These are phyloP conservation scores for Magnolia officinalis DNA, from an alignment of 164 flowering plant genomes.

Conservation along the genomic window DNA sequence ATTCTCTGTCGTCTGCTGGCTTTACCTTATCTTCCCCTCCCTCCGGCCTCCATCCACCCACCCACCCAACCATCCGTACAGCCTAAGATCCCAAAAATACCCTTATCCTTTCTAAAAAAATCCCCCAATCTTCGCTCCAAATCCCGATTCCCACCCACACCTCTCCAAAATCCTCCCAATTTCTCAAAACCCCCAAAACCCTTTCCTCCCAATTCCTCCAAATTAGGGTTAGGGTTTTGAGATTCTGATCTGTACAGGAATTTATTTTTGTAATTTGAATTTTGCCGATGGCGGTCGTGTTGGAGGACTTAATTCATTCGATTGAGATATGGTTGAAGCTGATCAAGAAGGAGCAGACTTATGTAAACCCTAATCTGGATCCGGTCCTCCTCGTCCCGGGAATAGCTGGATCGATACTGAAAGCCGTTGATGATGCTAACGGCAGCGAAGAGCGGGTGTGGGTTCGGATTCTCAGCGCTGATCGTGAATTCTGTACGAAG, in stretches of 20 bases:
- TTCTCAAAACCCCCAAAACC: background rate
- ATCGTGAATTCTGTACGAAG: slow-evolving; percentile 64
- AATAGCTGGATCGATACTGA: slow-evolving; percentile 84
- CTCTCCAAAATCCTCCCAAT: background rate
- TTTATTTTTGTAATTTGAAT: background rate
- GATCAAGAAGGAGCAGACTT: slow-evolving; percentile 43
- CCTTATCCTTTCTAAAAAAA: too few species aligned
- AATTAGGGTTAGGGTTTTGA: background rate
- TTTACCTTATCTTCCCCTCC: too few species aligned
- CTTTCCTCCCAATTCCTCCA: background rate
- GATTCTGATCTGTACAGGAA: background rate
- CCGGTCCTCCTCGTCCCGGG: slow-evolving; percentile 96
- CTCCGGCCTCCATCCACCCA: too few species aligned
- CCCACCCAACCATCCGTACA: too few species aligned
- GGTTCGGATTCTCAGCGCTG: slow-evolving; percentile 83
- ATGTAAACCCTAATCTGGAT: slow-evolving; percentile 79
- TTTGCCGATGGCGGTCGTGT: slow-evolving; percentile 43
- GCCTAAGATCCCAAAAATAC: too few species aligned
- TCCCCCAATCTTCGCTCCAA: too few species aligned
- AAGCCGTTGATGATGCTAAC: slow-evolving; percentile 53
- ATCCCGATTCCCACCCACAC: too few species aligned
- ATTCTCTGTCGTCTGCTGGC: too few species aligned
- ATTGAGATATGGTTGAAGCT: slow-evolving; percentile 60
- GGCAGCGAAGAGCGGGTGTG: slow-evolving; percentile 77
- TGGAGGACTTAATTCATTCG: slow-evolving; percentile 57